phyloP scores from a whole-genome alignment of 2,329 filamentous ascomycete species.

The Pyricularia sp. region DNA sequence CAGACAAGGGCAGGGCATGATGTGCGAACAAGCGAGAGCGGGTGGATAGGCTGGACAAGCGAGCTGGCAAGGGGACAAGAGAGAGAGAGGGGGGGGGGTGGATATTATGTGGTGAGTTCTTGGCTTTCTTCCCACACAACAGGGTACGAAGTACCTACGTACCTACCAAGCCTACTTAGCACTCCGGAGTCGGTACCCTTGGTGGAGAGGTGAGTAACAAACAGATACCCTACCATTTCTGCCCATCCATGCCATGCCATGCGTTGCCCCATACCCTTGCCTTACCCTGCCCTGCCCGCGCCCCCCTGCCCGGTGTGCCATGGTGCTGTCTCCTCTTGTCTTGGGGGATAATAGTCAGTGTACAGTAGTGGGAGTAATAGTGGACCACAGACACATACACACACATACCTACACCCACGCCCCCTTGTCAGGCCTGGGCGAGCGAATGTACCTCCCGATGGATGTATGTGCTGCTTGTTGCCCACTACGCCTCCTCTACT shows the following conservation, averaged over 20 bases:
- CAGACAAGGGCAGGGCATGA: not conserved
- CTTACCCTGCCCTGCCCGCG: not conserved
- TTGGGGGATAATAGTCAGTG: not conserved
- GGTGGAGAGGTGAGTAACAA: not conserved
- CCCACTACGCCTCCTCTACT: not conserved
- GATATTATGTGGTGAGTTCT: not conserved
- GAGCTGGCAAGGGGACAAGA: not conserved
- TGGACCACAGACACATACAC: not conserved
- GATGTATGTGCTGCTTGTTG: not conserved
- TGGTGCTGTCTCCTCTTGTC: not conserved
- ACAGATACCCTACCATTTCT: not conserved
- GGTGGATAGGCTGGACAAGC: not conserved
- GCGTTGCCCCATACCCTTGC: not conserved
- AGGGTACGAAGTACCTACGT: not conserved
- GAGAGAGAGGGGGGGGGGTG: not conserved
- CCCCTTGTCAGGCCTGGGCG: not conserved
- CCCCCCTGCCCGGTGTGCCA: not conserved
- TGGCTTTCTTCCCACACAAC: not conserved
- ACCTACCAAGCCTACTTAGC: no score
- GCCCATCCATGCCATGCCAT: not conserved
- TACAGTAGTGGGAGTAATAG: not conserved
- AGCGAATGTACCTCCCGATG: not conserved
- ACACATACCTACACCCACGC: not conserved
- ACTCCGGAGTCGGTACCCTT: not conserved
- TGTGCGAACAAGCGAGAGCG: not conserved